Percentiles rank a stretch among this genome's conserved stretches.
These are phyloP conservation scores for Lactarius vividus DNA, from an alignment of 768 basidiomycete genomes.

Conservation along the genomic window DNA sequence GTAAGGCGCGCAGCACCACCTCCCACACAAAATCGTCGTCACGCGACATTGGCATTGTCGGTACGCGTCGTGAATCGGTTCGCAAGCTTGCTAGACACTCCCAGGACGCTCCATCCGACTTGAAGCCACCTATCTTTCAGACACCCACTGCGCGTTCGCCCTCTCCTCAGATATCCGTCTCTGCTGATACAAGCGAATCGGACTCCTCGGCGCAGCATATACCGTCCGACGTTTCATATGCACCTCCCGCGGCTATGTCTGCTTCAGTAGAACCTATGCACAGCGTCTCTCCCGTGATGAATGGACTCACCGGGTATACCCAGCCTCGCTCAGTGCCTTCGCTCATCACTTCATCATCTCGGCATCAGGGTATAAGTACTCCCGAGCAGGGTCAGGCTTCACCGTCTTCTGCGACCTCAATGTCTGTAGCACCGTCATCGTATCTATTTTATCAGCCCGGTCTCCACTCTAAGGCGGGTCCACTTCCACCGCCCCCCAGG, in stretches of 20 bases:
- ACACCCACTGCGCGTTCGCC: slow-evolving; percentile 37
- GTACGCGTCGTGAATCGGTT: slow-evolving; percentile 37
- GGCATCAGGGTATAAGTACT: neutral
- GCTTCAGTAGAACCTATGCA: slow-evolving; percentile 33
- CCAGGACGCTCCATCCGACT: slow-evolving; percentile 24
- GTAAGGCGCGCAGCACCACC: neutral
- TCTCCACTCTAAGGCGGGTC: slow-evolving; percentile 68
- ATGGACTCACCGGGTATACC: slow-evolving; percentile 13
- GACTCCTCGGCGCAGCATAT: neutral
- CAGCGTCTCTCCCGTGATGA: slow-evolving; percentile 15
- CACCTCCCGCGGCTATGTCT: slow-evolving; percentile 27
- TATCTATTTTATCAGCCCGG: slow-evolving; percentile 66
- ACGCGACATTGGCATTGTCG: slow-evolving; percentile 53
- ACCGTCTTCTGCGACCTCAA: neutral
- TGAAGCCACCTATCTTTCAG: slow-evolving; percentile 40
- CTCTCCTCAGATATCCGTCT: slow-evolving; percentile 30
- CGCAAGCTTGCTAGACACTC: slow-evolving; percentile 26
- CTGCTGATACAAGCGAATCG: neutral
- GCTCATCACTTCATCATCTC: neutral
- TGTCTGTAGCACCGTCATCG: slow-evolving; percentile 33
- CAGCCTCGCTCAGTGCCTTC: slow-evolving; percentile 9
- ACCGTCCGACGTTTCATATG: slow-evolving; percentile 31
- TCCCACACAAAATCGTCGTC: slow-evolving; percentile 41
- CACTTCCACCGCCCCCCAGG: slow-evolving; percentile 67
- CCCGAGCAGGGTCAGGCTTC: slow-evolving; percentile 9